These are phyloP conservation scores for Prunus armeniaca DNA, from an alignment of 306 rosid genomes.

Conservation along the genomic window DNA sequence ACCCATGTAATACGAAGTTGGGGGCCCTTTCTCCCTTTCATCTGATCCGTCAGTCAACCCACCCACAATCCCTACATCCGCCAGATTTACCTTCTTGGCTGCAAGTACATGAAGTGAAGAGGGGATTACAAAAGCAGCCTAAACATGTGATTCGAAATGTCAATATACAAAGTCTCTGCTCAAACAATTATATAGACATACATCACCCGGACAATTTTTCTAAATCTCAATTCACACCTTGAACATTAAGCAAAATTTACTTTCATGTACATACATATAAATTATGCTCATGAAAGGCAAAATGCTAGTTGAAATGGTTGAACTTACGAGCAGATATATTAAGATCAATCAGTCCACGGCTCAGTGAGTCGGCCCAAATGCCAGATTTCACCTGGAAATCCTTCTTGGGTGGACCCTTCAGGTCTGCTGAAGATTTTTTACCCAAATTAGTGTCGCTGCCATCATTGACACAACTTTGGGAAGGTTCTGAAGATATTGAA, in stretches of 20 bases:
- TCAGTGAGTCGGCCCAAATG: conserved; percentile 95
- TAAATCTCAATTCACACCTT: neutral
- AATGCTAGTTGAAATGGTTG: conserved; percentile 13
- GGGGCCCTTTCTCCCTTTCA: conserved; percentile 75
- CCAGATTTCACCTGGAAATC: conserved; percentile 91
- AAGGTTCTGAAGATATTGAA: conserved; percentile 54
- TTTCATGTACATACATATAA: neutral
- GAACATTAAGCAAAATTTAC: neutral
- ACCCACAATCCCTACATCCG: conserved; percentile 81
- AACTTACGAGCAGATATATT: conserved; percentile 95
- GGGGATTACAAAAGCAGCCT: conserved; percentile 4
- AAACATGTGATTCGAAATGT: neutral
- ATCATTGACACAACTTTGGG: conserved; percentile 42
- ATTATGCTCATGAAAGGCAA: conserved; percentile 8
- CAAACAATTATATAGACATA: neutral
- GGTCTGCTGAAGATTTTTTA: conserved; percentile 40
- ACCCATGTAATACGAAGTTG: conserved; percentile 75
- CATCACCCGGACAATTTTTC: neutral
- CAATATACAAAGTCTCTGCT: neutral
- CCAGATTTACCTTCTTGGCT: conserved; percentile 84
- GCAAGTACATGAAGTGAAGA: conserved; percentile 27
- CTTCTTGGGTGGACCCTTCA: conserved; percentile 50
- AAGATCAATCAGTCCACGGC: conserved; percentile 97
- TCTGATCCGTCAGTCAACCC: conserved; percentile 70
- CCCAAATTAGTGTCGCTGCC: conserved; percentile 30